Evolutionary conservation across 2,329 filamentous ascomycete genomes (phyloP), one percentile per base, ranked within the genome.

Genomic region (Trichophyton schoenleinii): DNA sequence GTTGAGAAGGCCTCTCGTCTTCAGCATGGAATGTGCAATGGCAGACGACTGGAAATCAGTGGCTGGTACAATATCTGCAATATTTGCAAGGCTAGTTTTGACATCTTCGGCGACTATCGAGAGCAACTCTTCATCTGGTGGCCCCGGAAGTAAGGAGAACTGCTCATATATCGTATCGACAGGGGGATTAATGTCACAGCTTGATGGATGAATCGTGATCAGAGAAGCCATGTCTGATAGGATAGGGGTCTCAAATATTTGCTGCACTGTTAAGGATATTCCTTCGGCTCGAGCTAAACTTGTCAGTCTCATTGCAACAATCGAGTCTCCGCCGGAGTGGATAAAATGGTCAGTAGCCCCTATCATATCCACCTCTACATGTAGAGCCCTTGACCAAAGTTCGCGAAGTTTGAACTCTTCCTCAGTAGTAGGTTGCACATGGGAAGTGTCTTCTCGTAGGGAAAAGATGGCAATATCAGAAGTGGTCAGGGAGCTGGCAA

Each of bases 1-100:
- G 3, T 82, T 79, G 0, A 81, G 70, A 0, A 83, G 84, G 69
- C 80, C 83, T 2, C 82, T 77, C 3, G 83, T 82, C 4, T 79
- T 72, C 7, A 79, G 71, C 1, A 79, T 76, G 0, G 82, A 84
- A 7, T 79, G 81, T 61, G 74, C 75, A 22, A 85, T 78, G 9
- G 81, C 82, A 22, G 83, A 74, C 57, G 80, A 74, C 64, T 85
- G 82, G 4, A 83, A 71, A 0, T 79, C 80, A 0, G 80, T 74
- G 0, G 78, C 74, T 1, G 82, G 83, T 41, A 41, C 1, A 41
- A 41, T 15, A 41, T 41, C 38, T 41, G 15, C 38, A 41, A 41
- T 41, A 15, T 41, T 41, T 3, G 1, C 6, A 15, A 15, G 11
- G 11, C 11, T 41, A 41, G 38, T 41, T 41, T 15, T 15, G 15